Base-by-base conservation (phyloP, 768 basidiomycete genomes). In the Pleurotus djamor region DNA sequence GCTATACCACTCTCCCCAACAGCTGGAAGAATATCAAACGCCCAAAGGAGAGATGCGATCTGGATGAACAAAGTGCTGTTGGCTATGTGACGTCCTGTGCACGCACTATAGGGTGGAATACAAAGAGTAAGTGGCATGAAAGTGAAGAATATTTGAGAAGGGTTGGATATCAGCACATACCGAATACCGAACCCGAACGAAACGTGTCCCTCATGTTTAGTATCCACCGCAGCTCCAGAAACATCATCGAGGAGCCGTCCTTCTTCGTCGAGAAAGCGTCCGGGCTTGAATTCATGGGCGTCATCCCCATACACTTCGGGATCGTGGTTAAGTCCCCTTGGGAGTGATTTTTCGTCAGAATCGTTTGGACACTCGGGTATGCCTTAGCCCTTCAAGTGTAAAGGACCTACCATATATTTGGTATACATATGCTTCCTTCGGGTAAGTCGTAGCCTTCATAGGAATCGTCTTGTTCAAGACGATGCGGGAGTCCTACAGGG, bases 111-210 rank as follows among this genome's bases (percentile, higher is more conserved):
- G 10, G 13, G 45, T 7, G 2, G 14, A 17, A 7, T n/a, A 7
- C 38, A 41, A 38, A 4, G 12, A 17, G n/a, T 14, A 21, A 17
- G 9, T n/a, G 10, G 17, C 8, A 38, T 4, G 28, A 16, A 17
- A 17, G 38, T 12, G 14, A 32, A 13, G 16, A 7, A 17, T n/a
- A 13, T 28, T 28, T 28, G 21, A 28, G 21, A 28, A 28, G 21
- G 21, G 21, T 1, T 28, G 3, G 3, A 28, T 1, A 28, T 28
- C 21, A 3, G 5, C 12, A 59, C 57, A 2, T 17, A 64, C 36
- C 75, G 68, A 50, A 73, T 61, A 32, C 77, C 78, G 59, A 77
- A 79, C 2, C 78, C 74, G 62, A 76, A 79, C 12, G 74, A 69
- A 47, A 74, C 72, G 8, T 67, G 60, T 59, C 68, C 60, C 16